A percentile compares a stretch with the other conserved stretches of the same genome.
phyloP scores from a whole-genome alignment of 805 yeast species.

The Candida maris region DNA sequence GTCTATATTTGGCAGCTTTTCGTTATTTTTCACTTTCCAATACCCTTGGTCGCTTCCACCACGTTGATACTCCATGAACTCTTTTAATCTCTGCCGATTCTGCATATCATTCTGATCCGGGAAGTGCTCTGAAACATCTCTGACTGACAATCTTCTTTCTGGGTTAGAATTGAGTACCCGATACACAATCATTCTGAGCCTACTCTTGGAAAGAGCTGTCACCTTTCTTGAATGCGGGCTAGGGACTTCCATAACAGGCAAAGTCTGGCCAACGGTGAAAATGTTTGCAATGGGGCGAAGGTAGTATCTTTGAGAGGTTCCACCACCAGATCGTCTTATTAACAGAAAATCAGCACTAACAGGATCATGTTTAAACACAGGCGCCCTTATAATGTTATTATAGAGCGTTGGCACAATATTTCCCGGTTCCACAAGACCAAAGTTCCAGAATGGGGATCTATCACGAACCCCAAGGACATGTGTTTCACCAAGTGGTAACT shows the following conservation, averaged over 20 bases:
- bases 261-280: constrained; percentile 86
- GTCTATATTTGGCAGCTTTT: constrained; percentile 68
- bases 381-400: constrained; percentile 89
- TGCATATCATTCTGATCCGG: constrained; percentile 98
- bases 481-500: constrained; percentile 87
- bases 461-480: constrained; percentile 95
- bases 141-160: constrained; percentile 71
- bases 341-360: constrained; percentile 77
- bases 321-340: constrained; percentile 75
- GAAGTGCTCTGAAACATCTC: constrained; percentile 86
- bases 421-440: constrained; percentile 94
- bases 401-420: constrained; percentile 90
- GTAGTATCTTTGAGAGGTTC: constrained; percentile 61
- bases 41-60: constrained; percentile 91
- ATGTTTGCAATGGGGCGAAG: constrained; percentile 65
- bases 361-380: constrained; percentile 83
- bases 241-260: constrained; percentile 93
- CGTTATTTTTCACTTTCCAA: constrained; percentile 82
- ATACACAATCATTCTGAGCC: constrained; percentile 90
- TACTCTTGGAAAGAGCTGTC: constrained; percentile 84
- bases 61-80: constrained; percentile 96
- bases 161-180: constrained; percentile 77
- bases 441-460: constrained; percentile 96
- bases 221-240: constrained; percentile 97
- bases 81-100: constrained; percentile 90